Evolutionary conservation across 441 rosid genomes (phyloP).

Genomic region (Metrosideros polymorpha): DNA sequence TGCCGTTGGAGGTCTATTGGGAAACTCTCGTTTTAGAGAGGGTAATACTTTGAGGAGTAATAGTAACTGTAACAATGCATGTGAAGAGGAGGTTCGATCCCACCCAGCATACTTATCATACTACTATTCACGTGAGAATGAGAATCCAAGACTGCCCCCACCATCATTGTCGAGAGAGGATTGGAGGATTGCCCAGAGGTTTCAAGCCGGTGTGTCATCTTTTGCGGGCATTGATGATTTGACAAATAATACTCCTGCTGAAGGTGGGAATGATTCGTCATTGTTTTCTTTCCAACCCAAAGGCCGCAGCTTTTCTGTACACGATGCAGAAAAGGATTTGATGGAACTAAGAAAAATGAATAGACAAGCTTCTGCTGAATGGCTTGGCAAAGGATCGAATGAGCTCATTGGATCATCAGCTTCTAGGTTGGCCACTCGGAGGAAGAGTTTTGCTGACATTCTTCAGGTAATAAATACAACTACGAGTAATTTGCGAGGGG

Average conservation of each 20-base stretch:
- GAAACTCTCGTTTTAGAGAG: constrained; percentile 36
- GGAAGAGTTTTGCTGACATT: constrained; percentile 96
- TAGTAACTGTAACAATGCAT: constrained; percentile 25
- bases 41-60: constrained; percentile 4
- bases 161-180: constrained; percentile 82
- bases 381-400: constrained; percentile 41
- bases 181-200: constrained; percentile 84
- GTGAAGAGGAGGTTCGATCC: constrained; percentile 74
- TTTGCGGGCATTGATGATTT: constrained; percentile 44
- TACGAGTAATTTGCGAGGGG: not conserved
- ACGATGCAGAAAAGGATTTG: constrained; percentile 59
- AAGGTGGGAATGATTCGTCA: constrained; percentile 35
- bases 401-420: constrained; percentile 27
- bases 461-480: constrained; percentile 46
- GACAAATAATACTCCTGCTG: constrained; percentile 34
- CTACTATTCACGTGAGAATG: constrained; percentile 69
- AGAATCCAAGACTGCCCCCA: constrained; percentile 81
- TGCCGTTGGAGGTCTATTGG: constrained; percentile 61
- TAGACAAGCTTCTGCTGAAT: constrained; percentile 33
- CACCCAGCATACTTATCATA: constrained; percentile 78
- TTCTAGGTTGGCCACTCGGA: constrained; percentile 59
- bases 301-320: constrained; percentile 21
- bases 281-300: constrained; percentile 77
- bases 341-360: constrained; percentile 53
- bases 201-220: constrained; percentile 52